phyloP scores from a whole-genome alignment of 768 basidiomycete species.

The Rubroboletus satanas region DNA sequence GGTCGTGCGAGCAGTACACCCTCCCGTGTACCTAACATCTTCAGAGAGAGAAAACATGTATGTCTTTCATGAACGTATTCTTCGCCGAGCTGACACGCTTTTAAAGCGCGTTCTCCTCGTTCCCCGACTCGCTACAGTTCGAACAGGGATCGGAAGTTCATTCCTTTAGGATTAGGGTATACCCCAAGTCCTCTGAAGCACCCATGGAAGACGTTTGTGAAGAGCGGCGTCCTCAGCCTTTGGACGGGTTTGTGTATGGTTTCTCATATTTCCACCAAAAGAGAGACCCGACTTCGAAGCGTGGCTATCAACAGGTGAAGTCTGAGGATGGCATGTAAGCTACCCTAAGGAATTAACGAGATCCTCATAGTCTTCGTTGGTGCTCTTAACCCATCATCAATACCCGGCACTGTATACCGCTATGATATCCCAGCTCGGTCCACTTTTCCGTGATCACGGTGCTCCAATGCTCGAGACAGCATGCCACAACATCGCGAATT shows the following conservation, averaged over 20 bases:
- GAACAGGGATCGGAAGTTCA: constrained; percentile 81
- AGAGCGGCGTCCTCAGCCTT: constrained; percentile 35
- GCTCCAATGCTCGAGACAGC: constrained; percentile 80
- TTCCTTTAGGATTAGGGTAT: constrained; percentile 78
- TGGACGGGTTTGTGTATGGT: constrained; percentile 73
- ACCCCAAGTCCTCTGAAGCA: constrained; percentile 24
- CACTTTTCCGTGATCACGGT: constrained; percentile 69
- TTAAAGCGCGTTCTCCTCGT: constrained; percentile 81
- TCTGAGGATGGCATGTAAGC: not conserved
- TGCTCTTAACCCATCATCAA: constrained; percentile 74
- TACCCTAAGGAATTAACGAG: not conserved
- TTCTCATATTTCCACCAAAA: constrained; percentile 74
- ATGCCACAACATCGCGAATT: constrained; percentile 79
- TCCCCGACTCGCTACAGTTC: constrained; percentile 85
- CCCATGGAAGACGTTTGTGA: constrained; percentile 10
- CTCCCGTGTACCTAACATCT: constrained; percentile 58
- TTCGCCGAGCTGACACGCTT: constrained; percentile 4
- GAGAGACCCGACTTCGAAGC: constrained; percentile 58
- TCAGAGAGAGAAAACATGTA: constrained; percentile 82
- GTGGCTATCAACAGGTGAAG: constrained; percentile 76
- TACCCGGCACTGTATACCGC: constrained; percentile 82
- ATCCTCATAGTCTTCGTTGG: constrained; percentile 43
- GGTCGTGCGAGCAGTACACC: constrained; percentile 66
- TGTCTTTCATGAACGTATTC: not conserved
- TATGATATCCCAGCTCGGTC: constrained; percentile 64